These are phyloP conservation scores for Cutaneotrichosporon dermatis DNA, from an alignment of 1,284 basidiomycete species.

Conservation along the genomic window DNA sequence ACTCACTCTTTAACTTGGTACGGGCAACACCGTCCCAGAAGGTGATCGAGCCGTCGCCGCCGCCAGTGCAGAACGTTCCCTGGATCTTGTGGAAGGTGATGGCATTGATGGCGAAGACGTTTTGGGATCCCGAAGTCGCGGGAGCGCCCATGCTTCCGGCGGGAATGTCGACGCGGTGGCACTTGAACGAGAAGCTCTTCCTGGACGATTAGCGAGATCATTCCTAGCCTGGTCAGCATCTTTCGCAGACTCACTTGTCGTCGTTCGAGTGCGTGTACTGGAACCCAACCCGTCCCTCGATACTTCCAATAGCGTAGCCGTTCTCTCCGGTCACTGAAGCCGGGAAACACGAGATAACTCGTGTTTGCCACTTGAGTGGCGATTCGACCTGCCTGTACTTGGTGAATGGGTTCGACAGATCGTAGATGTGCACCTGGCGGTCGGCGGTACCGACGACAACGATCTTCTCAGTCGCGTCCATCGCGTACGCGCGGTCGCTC, in stretches of 20 bases:
- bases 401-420: constrained; percentile 66
- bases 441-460: constrained; percentile 89
- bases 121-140: constrained; percentile 51
- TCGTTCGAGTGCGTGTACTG: constrained; percentile 58
- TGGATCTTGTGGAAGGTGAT: constrained; percentile 87
- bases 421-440: constrained; percentile 73
- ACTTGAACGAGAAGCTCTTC: constrained; percentile 91
- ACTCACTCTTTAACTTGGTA: constrained; percentile 78
- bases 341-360: constrained; percentile 82
- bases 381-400: constrained; percentile 56
- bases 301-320: constrained; percentile 87
- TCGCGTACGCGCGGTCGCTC: constrained; percentile 77
- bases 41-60: constrained; percentile 53
- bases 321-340: constrained; percentile 51
- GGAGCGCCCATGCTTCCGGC: constrained; percentile 32
- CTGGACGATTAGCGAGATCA: constrained; percentile 43
- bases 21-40: constrained; percentile 57
- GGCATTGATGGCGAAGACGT: constrained; percentile 88
- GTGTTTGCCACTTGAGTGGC: constrained; percentile 91
- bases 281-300: constrained; percentile 93
- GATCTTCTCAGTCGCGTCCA: constrained; percentile 46
- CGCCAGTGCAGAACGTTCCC: constrained; percentile 91
- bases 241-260: constrained; percentile 24
- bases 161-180: constrained; percentile 71
- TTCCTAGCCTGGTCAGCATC: no score